These are phyloP conservation scores for Zostera marina DNA, from an alignment of 116 monocot genomes.

Conservation along the genomic window DNA sequence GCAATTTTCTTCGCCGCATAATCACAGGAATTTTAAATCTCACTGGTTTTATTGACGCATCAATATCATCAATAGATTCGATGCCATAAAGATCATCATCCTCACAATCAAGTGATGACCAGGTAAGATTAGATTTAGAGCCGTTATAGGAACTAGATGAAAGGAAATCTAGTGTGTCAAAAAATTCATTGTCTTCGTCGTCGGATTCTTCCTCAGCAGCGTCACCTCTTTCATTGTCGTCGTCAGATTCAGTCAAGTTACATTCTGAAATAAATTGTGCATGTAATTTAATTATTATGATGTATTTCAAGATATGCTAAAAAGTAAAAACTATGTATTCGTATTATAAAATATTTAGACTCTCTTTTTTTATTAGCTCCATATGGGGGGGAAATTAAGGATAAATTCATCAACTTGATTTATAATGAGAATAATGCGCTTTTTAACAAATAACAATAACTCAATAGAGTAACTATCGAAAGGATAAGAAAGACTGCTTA, in stretches of 20 bases:
- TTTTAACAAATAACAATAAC: no score
- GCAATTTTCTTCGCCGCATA: slow-evolving; percentile 48
- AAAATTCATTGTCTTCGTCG: slow-evolving; percentile 49
- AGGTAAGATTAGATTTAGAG: slow-evolving; percentile 6
- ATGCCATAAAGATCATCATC: background rate
- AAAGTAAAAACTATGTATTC: no score
- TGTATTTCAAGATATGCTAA: no score
- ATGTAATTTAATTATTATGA: background rate
- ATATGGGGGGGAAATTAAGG: no score
- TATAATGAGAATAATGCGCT: no score
- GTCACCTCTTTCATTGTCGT: slow-evolving; percentile 60
- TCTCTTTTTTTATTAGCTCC: no score
- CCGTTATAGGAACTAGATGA: slow-evolving; percentile 12
- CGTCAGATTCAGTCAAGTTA: slow-evolving; percentile 70
- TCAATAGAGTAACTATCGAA: no score
- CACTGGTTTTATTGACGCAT: slow-evolving; percentile 4
- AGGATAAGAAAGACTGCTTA: no score
- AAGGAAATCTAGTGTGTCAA: slow-evolving; percentile 46
- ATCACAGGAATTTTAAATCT: slow-evolving; percentile 11
- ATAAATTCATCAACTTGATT: no score
- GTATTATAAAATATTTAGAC: no score
- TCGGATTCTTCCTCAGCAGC: slow-evolving; percentile 35
- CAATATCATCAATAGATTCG: background rate
- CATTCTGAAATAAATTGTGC: slow-evolving; percentile 22
- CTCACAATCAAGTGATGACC: background rate